Evolutionary conservation across 1,139 yeast genomes (phyloP).

Genomic region (Yamadazyma mexicana): DNA sequence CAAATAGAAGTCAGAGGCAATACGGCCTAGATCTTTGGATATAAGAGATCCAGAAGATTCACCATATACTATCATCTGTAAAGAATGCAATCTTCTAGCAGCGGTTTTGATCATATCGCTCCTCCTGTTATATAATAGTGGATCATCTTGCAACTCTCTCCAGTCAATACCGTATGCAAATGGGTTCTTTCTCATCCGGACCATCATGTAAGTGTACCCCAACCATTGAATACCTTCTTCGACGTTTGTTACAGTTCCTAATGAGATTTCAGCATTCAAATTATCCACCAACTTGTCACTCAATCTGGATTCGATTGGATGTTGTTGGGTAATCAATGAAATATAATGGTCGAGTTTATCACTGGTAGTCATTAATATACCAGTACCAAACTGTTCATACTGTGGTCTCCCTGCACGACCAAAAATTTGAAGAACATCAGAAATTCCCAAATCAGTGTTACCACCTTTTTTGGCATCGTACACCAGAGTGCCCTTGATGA

Average conservation of each 20-base stretch:
- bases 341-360: conserved; percentile 86
- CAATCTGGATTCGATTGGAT: conserved; percentile 89
- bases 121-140: conserved; percentile 70
- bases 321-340: conserved; percentile 86
- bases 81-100: conserved; percentile 74
- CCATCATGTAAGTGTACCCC: conserved; percentile 92
- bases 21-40: conserved; percentile 88
- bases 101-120: conserved; percentile 75
- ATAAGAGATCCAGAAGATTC: conserved; percentile 79
- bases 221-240: conserved; percentile 97
- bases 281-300: conserved; percentile 82
- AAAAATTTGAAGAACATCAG: conserved; percentile 96
- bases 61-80: conserved; percentile 93
- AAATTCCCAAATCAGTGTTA: conserved; percentile 85
- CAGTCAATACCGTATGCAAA: conserved; percentile 91
- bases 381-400: conserved; percentile 88
- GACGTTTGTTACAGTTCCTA: conserved; percentile 92
- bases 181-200: conserved; percentile 93
- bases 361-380: conserved; percentile 80
- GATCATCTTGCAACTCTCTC: conserved; percentile 83
- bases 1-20: conserved; percentile 91
- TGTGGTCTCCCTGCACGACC: conserved; percentile 99
- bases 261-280: conserved; percentile 90
- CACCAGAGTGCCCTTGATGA: conserved; percentile 93
- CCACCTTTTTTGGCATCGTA: conserved; percentile 97